phyloP scores from a whole-genome alignment of 2,329 filamentous ascomycete species.

The Plenodomus tracheiphilus region DNA sequence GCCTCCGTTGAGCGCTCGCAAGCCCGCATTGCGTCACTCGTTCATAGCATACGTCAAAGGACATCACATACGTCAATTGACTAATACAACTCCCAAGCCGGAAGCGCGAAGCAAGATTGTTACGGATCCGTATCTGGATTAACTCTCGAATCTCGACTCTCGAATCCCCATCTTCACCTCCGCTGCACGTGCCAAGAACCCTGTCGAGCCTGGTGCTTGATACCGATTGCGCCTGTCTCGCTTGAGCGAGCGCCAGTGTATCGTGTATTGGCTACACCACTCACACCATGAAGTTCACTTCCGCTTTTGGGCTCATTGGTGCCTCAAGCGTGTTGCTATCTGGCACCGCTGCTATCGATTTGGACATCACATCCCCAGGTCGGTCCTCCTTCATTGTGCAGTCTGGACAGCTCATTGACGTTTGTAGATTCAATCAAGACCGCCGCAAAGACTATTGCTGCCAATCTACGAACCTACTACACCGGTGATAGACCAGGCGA shows the following conservation, averaged over 20 bases:
- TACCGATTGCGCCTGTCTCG: conserved; percentile 16
- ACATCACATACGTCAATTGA: conserved; percentile 22
- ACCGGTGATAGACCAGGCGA: conserved; percentile 63
- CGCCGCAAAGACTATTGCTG: conserved; percentile 63
- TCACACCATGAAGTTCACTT: conserved; percentile 41
- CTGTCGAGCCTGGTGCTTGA: conserved; percentile 30
- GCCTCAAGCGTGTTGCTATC: conserved; percentile 38
- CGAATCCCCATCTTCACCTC: background rate
- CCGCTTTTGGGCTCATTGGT: conserved; percentile 34
- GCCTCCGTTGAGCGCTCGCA: conserved; percentile 9
- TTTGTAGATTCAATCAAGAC: conserved; percentile 63
- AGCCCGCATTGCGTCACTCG: conserved; percentile 32
- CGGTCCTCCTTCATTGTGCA: conserved; percentile 3
- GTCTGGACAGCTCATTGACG: conserved; percentile 13
- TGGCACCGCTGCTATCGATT: conserved; percentile 34
- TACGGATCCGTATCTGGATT: background rate
- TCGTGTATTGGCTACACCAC: conserved; percentile 8
- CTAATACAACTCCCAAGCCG: conserved; percentile 5
- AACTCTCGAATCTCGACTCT: background rate
- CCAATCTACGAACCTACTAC: conserved; percentile 67
- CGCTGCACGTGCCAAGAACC: conserved; percentile 4
- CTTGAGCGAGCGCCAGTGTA: conserved; percentile 5
- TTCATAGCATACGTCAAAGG: conserved; percentile 27
- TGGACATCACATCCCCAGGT: conserved; percentile 37
- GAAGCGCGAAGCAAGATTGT: background rate